Base-by-base conservation (phyloP, 805 yeast genomes). In the Candida golubevii region DNA sequence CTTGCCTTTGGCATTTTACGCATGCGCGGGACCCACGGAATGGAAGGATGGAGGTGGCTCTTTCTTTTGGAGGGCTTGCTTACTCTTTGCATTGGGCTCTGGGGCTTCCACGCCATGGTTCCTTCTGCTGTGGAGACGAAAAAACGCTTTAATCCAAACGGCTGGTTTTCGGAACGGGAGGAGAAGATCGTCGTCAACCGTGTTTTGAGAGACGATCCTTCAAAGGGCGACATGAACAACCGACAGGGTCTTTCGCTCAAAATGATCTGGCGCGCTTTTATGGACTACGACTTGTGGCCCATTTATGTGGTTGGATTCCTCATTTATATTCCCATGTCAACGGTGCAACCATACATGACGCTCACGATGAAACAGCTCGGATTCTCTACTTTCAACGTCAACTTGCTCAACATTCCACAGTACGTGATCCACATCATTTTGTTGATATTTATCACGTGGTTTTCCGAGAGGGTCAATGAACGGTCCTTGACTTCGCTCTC, bases 21-120 rank as follows among this genome's bases (percentile, higher is more conserved):
- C 44, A 63, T 82, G 61, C 63, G 77, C 29, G 80, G 79, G 13
- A 46, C 54, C 1, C 48, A 51, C 12, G 73, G 78, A 4, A 27
- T 72, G 67, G 67, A 61, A 26, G 78, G 80, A 27, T 83, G 88
- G 88, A 68, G 75, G 42, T 83, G 83, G 80, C 64, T 83, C 18
- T 83, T 83, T 50, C 56, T 83, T 14, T 69, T 84, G 42, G 87
- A 82, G 57, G 88, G 89, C 5, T 41, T 73, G 6, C 53, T 80
- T 35, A 81, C 88, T 1, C 59, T 81, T 6, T 14, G 57, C 2
- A 68, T 83, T 49, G 88, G 88, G 1, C 27, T 78, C 26, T 49
- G 57, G 33, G 59, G 66, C 3, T 75, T 64, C 49, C 71, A 61
- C 38, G 51, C 52, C 39, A 78, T 81, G 84, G 82, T 80, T 6